Evolutionary conservation across 495 filamentous ascomycete genomes (phyloP), one percentile per base, ranked within the genome.

Genomic region (Tuber aestivum): DNA sequence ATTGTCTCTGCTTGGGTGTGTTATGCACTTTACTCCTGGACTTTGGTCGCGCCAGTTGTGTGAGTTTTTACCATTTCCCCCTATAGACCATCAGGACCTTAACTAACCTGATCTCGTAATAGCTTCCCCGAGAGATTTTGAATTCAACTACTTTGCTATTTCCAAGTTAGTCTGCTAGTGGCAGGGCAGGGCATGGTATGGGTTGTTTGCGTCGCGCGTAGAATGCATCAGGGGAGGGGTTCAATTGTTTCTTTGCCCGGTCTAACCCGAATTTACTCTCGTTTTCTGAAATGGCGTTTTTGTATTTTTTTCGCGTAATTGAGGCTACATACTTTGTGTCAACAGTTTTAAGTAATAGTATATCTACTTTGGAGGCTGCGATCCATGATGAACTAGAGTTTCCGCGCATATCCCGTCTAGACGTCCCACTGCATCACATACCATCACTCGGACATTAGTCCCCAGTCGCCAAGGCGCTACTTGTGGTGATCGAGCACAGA

Each of bases 1-100:
- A 98, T 99, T 84, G 90, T 97, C 71, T 97, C 94, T 85, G 91
- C 94, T 27, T 99, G 95, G 95, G 91, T 95, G 70, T 98, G 96
- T 85, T 98, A 99, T 85, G 90, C 86, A 56, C 93, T 99, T 84
- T 99, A 97, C 80, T 87, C 89, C 61, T 99, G 95, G 95, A 97
- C 93, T 38, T 83, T 99, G 80, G 85, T 96, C 70, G 95, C 96
- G 61, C 95, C 95, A 14, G 87, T 94, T 50, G 79, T 95, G 38
- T 81, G 35, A 65, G 56, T 35, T 65, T 65, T 35, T 35, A 35
- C 9, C 56, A 65, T 65, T 65, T 35, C n/a, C 35, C 27, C 16
- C 35, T 27, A 35, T 71, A 9, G 16, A 48, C 42, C 32, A 32
- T 65, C 32, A 32, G 4, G 35, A 2, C 27, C 12, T 35, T 35